Percentiles rank a stretch among this genome's conserved stretches.
These are phyloP conservation scores for Botryotinia convoluta DNA, from an alignment of 2,329 filamentous ascomycete species.

Conservation along the genomic window DNA sequence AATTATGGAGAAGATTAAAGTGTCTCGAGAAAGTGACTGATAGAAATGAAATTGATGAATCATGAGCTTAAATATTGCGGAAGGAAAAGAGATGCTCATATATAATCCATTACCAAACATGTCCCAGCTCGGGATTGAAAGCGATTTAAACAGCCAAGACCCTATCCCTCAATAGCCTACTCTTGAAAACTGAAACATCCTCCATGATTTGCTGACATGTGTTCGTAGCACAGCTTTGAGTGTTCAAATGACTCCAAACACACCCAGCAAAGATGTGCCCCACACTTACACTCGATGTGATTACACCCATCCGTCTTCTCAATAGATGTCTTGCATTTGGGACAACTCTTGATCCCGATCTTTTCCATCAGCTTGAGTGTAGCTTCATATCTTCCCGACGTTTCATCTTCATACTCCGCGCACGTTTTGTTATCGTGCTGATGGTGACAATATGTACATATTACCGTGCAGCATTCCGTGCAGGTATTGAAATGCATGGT, in stretches of 20 bases:
- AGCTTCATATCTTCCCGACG: constrained; percentile 20
- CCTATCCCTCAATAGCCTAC: not conserved
- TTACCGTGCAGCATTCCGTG: constrained; percentile 5
- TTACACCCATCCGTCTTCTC: constrained; percentile 44
- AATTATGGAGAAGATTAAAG: not conserved
- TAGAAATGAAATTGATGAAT: not conserved
- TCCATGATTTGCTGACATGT: constrained; percentile 28
- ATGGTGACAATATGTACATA: constrained; percentile 26
- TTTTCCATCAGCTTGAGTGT: constrained; percentile 37
- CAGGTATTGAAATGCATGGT: constrained; percentile 4
- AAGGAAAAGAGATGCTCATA: not conserved
- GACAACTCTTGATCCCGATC: constrained; percentile 44
- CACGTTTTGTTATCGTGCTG: constrained; percentile 26
- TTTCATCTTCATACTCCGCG: constrained; percentile 24
- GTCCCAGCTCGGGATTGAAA: not conserved
- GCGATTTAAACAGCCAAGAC: too few relatives aligned
- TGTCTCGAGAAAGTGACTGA: not conserved
- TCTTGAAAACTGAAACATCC: not conserved
- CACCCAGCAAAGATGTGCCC: constrained; percentile 48
- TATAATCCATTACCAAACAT: not conserved
- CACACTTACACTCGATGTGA: constrained; percentile 47
- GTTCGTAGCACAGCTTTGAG: constrained; percentile 27
- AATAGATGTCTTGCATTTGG: constrained; percentile 32
- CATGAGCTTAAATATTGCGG: not conserved
- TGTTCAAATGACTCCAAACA: constrained; percentile 42